Base-by-base conservation (phyloP, 2,329 filamentous ascomycete species). In the Tolypocladium guangdongense region DNA sequence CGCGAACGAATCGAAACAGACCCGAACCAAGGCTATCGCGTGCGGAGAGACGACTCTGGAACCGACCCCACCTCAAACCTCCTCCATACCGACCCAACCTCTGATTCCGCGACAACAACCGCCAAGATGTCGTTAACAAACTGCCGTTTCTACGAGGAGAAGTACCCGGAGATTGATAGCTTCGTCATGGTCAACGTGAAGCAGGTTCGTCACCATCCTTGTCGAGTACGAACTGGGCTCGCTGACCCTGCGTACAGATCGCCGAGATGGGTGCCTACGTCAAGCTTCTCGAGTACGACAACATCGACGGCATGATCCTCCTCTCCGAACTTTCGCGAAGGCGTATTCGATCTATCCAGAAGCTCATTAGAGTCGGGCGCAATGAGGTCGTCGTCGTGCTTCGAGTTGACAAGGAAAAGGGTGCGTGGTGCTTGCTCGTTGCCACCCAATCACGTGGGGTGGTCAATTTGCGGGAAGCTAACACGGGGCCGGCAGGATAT, bases 151-250 rank as follows among this genome's bases (percentile, higher is more conserved):
- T 96, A 96, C 73, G 90, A 96, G 81, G 90, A 96, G 77, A 95
- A 95, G 75, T 96, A 87, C 58, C 68, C 70, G 64, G 93, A 97
- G 81, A 92, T 99, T 71, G 93, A 99, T 76, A 95, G 90, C 80
- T 97, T 96, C 76, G 95, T 99, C 70, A 99, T 99, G 93, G 93
- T 99, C 71, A 99, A 97, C 74, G 93, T 97, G 66, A 95, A 96
- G 83, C 90, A 96, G 85, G 88, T 91, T 70, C 58, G 80, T 67
- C 54, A 53, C 52, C 3, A 7, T 20, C 7, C 43, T 20, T 32
- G 5, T 18, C 43, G 43, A 33, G 3, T 7, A n/a, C 43, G 16
- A 14, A 33, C 30, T 12, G 27, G 43, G 27, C 27, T 20, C 43
- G 43, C 45, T 54, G 24, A 52, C 53, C 4, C 18, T 14, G 8